A percentile compares a stretch with the other conserved stretches of the same genome.
Conservation (phyloP, 2,329 filamentous ascomycete species). For the Gnomoniopsis sp. region DNA sequence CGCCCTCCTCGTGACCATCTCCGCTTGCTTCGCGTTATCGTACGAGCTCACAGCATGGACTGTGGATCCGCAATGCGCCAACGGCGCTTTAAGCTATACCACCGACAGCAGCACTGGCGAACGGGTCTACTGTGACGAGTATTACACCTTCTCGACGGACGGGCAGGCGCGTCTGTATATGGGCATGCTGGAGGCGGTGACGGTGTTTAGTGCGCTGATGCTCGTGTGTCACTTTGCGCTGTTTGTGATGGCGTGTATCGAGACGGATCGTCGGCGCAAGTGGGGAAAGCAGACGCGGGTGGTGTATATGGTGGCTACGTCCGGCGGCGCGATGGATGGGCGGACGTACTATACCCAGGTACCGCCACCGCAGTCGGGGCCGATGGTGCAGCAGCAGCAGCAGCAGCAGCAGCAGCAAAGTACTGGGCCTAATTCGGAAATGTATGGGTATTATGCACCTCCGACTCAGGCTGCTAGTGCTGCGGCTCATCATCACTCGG, state of each 20-base stretch:
- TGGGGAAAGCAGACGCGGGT: conserved; percentile 4
- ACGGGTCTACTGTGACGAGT: conserved; percentile 18
- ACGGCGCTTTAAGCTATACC: neutral
- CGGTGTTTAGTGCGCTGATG: conserved; percentile 19
- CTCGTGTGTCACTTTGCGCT: conserved; percentile 17
- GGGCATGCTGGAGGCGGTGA: conserved; percentile 18
- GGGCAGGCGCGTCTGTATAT: conserved; percentile 1
- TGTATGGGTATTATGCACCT: conserved; percentile 4
- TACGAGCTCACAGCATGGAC: conserved; percentile 24
- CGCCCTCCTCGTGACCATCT: conserved; percentile 28
- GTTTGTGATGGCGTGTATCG: conserved; percentile 21
- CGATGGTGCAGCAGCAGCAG: no score
- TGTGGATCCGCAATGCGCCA: conserved; percentile 18
- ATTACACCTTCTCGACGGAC: conserved; percentile 7
- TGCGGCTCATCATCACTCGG: neutral
- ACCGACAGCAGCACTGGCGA: conserved; percentile 14
- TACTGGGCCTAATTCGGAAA: neutral
- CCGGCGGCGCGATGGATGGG: neutral
- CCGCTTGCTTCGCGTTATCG: conserved; percentile 34
- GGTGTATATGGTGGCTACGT: conserved; percentile 11
- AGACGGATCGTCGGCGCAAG: conserved; percentile 18
- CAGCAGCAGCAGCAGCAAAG: no score
- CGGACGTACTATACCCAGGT: conserved; percentile 6
- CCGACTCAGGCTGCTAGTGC: neutral
- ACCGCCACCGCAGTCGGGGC: no score